Evolutionary conservation across 495 filamentous ascomycete species (phyloP).

Genomic region (Daldinia vernicosa): DNA sequence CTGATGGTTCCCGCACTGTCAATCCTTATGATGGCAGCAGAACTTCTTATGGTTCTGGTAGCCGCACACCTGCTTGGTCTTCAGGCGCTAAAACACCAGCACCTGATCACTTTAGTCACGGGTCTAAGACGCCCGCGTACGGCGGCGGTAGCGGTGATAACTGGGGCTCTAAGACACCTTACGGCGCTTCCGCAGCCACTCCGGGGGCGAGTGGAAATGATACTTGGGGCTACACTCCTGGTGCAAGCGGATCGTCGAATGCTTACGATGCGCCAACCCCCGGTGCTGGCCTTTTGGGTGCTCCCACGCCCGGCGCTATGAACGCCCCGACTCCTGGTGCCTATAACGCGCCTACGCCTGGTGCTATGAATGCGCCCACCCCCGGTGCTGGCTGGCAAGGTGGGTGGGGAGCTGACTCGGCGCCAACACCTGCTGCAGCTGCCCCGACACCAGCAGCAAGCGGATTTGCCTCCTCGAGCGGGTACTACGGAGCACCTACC

Average conservation of each 20-base stretch:
- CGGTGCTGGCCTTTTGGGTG: slow-evolving; percentile 66
- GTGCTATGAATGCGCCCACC: slow-evolving; percentile 70
- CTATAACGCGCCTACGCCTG: slow-evolving; percentile 81
- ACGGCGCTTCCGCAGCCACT: slow-evolving; percentile 65
- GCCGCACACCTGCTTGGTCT: slow-evolving; percentile 61
- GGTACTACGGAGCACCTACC: slow-evolving; percentile 77
- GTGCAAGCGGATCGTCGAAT: slow-evolving; percentile 69
- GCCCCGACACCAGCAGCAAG: slow-evolving; percentile 68
- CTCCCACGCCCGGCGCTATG: slow-evolving; percentile 75
- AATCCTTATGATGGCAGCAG: slow-evolving; percentile 84
- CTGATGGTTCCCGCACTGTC: slow-evolving; percentile 75
- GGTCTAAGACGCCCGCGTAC: slow-evolving; percentile 77
- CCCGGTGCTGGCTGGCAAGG: slow-evolving; percentile 60
- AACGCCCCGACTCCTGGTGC: slow-evolving; percentile 85
- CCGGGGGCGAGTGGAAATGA: slow-evolving; percentile 61
- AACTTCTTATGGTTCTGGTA: slow-evolving; percentile 69
- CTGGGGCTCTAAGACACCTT: slow-evolving; percentile 81
- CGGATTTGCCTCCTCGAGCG: slow-evolving; percentile 49
- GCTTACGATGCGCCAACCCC: slow-evolving; percentile 81
- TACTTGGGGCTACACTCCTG: slow-evolving; percentile 61
- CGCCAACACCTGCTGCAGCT: slow-evolving; percentile 69
- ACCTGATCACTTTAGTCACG: slow-evolving; percentile 69
- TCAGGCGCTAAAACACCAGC: slow-evolving; percentile 67
- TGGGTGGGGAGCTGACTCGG: slow-evolving; percentile 67
- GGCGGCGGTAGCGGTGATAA: slow-evolving; percentile 65